A percentile compares a stretch with the other conserved stretches of the same genome.
These are phyloP conservation scores for Perilla frutescens DNA, from an alignment of 257 asterid genomes.

Conservation along the genomic window DNA sequence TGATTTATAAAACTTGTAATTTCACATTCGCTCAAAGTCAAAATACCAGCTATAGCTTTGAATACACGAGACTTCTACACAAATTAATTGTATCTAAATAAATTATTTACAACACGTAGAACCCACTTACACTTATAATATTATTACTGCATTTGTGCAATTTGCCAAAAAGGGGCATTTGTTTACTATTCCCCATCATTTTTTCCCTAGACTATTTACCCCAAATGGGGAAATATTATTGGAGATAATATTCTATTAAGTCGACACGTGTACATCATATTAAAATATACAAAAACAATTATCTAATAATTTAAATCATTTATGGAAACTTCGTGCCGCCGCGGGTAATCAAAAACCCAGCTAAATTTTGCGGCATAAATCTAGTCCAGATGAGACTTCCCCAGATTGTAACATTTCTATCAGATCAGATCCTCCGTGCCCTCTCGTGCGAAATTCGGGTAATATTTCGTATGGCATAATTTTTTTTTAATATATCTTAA, in stretches of 20 bases:
- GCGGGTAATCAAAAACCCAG: constrained; percentile 9
- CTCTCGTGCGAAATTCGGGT: no score
- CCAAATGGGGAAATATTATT: neutral
- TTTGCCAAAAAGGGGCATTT: neutral
- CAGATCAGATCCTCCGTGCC: no score
- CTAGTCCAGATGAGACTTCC: constrained; percentile 38
- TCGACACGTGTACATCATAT: constrained; percentile 12
- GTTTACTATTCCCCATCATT: constrained; percentile 1
- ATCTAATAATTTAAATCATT: neutral
- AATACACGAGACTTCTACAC: neutral
- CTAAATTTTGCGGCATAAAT: constrained; percentile 25
- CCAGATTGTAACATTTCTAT: constrained; percentile 20
- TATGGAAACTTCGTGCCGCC: constrained; percentile 40
- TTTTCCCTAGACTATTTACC: neutral
- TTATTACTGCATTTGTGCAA: neutral
- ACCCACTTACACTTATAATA: constrained; percentile 24
- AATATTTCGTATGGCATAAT: no score
- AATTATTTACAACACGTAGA: constrained; percentile 12
- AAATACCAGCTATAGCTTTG: no score
- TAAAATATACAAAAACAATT: neutral
- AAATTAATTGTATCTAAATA: constrained; percentile 3
- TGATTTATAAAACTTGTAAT: neutral
- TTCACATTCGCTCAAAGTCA: no score
- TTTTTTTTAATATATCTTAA: no score
- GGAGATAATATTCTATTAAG: neutral